Evolutionary conservation across 441 rosid species (phyloP).

Genomic region (Aleurites moluccanus): DNA sequence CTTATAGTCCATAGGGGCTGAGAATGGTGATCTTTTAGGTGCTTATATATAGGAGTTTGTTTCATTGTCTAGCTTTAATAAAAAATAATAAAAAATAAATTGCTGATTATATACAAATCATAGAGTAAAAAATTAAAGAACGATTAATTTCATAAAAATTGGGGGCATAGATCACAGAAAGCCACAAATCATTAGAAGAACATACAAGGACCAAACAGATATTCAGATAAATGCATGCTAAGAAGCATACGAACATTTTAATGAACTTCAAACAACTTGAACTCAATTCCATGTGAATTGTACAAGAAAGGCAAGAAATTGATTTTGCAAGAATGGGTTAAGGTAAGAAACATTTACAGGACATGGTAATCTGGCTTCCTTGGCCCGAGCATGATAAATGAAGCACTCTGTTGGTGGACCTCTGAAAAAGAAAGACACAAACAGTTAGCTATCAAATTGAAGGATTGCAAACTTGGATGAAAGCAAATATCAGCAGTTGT

Average conservation of each 20-base stretch:
- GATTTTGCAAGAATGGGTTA: slow-evolving; percentile 15
- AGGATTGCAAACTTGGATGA: neutral
- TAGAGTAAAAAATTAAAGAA: neutral
- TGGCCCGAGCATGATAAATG: slow-evolving; percentile 87
- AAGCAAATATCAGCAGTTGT: neutral
- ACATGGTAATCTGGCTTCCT: slow-evolving; percentile 59
- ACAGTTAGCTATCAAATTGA: neutral
- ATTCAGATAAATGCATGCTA: neutral
- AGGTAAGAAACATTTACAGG: slow-evolving; percentile 42
- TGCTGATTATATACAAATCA: too few species aligned
- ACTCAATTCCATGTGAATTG: neutral
- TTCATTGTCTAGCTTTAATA: neutral
- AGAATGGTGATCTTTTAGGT: neutral
- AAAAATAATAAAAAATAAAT: too few species aligned
- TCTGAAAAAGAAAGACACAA: slow-evolving; percentile 46
- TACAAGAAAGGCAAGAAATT: neutral
- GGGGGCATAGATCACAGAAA: neutral
- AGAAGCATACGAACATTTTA: neutral
- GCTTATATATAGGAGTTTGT: neutral
- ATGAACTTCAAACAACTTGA: slow-evolving; percentile 8
- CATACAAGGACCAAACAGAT: neutral
- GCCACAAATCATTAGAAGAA: neutral
- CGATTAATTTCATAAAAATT: neutral
- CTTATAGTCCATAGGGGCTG: neutral
- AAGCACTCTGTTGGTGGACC: slow-evolving; percentile 99